Base-by-base conservation (phyloP, 169 alveolate species). In the Cryptosporidium ubiquitum region DNA sequence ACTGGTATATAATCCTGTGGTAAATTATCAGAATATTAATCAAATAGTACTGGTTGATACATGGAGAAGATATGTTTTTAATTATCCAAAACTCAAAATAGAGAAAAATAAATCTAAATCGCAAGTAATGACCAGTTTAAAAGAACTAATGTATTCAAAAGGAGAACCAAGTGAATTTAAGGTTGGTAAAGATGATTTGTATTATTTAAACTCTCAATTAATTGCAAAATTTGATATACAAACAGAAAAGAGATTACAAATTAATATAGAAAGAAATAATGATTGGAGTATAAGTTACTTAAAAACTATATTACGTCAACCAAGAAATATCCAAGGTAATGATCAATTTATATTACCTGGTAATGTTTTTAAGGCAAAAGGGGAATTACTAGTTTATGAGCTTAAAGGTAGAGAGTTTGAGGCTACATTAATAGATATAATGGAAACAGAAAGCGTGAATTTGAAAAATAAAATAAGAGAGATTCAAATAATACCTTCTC, bases 51-150 rank as follows among this genome's bases (percentile, higher is more conserved):
- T 79, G 12, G 9, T 26, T 7, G 37, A 79, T 61, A 60, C 75
- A 31, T 79, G 89, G 89, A 39, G 73, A 31, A 79, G 89, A 51
- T 79, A 79, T 31, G 89, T 79, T 40, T 79, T 79, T 64, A 79
- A 79, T 26, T 79, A 79, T 40, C 89, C 89, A 40, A 58, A 64
- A 5, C 52, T 79, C 42, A 26, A 35, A 14, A n/a, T n/a, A 33
- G 35, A 79, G 55, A 31, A 16, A 12, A 35, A 40, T 1, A 68
- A 64, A 12, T 0, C 66, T n/a, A 16, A 7, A 23, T 23, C 18
- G 3, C 7, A 4, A 23, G 37, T n/a, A 55, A 29, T 33, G 51
- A 40, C 33, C 2, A 73, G 42, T 10, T 73, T 73, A 35, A 39
- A 52, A 18, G 73, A 61, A n/a, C 66, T 61, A 18, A 16, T 61